A percentile compares a stretch with the other conserved stretches of the same genome.
Evolutionary conservation across 192 early-diverging fungal species (phyloP).

Genomic region (Backusella luteola): DNA sequence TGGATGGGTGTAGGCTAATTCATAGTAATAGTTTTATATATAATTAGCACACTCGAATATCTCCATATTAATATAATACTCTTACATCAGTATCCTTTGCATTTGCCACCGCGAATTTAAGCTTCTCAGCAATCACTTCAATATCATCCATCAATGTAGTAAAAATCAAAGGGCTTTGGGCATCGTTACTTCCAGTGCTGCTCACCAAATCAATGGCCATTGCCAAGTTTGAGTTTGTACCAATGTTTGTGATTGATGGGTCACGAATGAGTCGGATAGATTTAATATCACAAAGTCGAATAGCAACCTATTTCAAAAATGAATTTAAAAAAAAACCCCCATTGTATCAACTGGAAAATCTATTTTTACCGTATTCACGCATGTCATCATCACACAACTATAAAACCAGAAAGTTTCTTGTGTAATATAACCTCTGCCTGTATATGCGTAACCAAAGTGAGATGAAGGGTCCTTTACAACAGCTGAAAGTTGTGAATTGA

Average conservation of each 20-base stretch:
- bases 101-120: constrained; percentile 34
- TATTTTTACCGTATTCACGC: constrained; percentile 52
- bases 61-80: not conserved
- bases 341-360: not conserved
- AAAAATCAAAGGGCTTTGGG: constrained; percentile 21
- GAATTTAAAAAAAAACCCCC: too few relatives aligned
- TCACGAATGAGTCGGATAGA: constrained; percentile 34
- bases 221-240: constrained; percentile 22
- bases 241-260: constrained; percentile 25
- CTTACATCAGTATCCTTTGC: constrained; percentile 17
- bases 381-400: constrained; percentile 59
- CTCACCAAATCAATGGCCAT: constrained; percentile 23
- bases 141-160: constrained; percentile 35
- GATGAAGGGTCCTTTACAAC: constrained; percentile 22
- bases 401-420: constrained; percentile 67
- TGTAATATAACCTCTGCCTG: constrained; percentile 58
- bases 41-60: not conserved
- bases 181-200: not conserved
- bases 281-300: constrained; percentile 44
- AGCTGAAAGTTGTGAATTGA: constrained; percentile 2
- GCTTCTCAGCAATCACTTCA: constrained; percentile 31
- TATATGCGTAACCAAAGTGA: constrained; percentile 37
- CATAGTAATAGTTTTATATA: not conserved
- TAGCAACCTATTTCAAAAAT: constrained; percentile 33
- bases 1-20: constrained; percentile 23